A percentile compares a stretch with the other conserved stretches of the same genome.
Conservation (phyloP, 441 rosid species). For the Aleurites moluccanus region DNA sequence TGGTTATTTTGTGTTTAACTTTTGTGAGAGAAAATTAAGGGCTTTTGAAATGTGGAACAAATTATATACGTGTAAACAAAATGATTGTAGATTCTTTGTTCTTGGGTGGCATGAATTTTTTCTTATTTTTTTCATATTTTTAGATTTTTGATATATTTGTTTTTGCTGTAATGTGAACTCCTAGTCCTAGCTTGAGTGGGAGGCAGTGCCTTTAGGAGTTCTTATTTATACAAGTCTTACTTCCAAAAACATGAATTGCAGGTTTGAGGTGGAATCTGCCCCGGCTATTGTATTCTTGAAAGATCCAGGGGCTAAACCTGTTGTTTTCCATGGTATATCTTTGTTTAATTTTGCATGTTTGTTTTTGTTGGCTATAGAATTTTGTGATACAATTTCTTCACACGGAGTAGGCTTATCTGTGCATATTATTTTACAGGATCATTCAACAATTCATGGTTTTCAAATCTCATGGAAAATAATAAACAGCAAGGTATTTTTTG, state of each 20-base stretch:
- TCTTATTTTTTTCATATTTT: background rate
- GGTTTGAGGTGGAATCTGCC: slow-evolving; percentile 96
- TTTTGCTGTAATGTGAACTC: background rate
- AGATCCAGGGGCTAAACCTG: slow-evolving; percentile 88
- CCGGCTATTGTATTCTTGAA: slow-evolving; percentile 90
- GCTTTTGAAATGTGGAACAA: background rate
- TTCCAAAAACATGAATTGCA: slow-evolving; percentile 34
- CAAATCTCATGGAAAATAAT: slow-evolving; percentile 69
- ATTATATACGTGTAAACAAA: background rate
- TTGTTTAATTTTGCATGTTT: slow-evolving; percentile 22
- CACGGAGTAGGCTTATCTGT: slow-evolving; percentile 29
- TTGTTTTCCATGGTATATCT: slow-evolving; percentile 73
- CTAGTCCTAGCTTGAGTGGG: background rate
- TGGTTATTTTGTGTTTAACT: background rate
- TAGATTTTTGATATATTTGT: background rate
- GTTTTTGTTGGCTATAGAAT: slow-evolving; percentile 18
- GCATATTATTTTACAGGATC: slow-evolving; percentile 53
- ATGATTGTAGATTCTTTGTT: background rate
- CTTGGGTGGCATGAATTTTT: background rate
- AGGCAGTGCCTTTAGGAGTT: background rate
- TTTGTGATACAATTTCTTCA: slow-evolving; percentile 10
- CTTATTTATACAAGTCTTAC: background rate
- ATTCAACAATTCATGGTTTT: slow-evolving; percentile 72
- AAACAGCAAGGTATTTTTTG: slow-evolving; percentile 65
- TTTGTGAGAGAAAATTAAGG: background rate